Evolutionary conservation across 2,329 filamentous ascomycete genomes (phyloP).

Genomic region (Colletotrichum paranaense): DNA sequence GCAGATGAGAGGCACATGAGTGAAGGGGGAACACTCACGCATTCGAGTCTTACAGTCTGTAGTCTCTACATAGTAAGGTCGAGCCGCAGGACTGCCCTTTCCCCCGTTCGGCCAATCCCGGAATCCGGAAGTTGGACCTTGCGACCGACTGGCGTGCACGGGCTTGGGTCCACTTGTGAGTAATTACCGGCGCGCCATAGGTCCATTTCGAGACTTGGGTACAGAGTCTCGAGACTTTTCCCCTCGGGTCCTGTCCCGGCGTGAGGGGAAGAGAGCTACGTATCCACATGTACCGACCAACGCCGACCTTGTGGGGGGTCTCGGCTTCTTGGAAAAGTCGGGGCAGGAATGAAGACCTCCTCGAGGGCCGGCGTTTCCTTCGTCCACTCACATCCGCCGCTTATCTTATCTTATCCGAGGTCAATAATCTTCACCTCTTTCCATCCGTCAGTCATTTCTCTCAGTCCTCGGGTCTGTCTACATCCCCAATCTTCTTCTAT

Average conservation of each 20-base stretch:
- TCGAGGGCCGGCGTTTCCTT: slow-evolving; percentile 1
- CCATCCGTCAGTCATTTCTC: neutral
- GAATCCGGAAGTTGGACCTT: slow-evolving; percentile 7
- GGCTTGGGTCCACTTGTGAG: slow-evolving; percentile 13
- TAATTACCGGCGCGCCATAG: slow-evolving; percentile 21
- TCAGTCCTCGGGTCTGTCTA: neutral
- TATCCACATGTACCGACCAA: neutral
- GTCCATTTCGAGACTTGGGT: neutral
- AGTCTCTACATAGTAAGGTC: no score
- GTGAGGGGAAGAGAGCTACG: neutral
- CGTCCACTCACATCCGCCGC: neutral
- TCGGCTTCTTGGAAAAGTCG: neutral
- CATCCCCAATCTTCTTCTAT: neutral
- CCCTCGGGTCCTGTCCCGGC: neutral
- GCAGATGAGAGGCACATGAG: neutral
- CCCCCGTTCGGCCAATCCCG: slow-evolving; percentile 29
- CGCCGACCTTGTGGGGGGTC: slow-evolving; percentile 3
- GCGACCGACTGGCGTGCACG: slow-evolving; percentile 1
- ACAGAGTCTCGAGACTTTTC: neutral
- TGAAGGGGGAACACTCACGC: neutral
- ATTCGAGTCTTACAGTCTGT: neutral
- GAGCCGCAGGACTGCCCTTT: neutral
- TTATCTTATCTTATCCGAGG: slow-evolving; percentile 22
- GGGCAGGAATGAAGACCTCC: neutral
- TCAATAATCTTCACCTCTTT: neutral